Conservation (phyloP, 768 basidiomycete species). For the Mycena vitilis region DNA sequence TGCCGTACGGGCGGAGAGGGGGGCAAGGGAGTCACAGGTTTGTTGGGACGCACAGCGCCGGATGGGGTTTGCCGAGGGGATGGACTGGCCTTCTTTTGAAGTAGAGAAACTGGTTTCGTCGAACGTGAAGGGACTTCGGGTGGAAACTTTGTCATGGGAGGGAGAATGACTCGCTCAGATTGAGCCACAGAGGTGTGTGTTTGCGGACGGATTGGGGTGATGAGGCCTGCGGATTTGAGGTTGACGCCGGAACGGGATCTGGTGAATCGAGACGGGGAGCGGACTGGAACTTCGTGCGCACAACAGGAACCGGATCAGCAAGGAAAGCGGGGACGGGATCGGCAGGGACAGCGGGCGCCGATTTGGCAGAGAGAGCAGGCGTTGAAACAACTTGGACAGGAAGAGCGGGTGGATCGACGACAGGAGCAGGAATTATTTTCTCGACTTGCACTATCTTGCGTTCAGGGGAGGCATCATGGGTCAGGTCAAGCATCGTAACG, state of each 20-base stretch:
- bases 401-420: slow-evolving; percentile 10
- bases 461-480: slow-evolving; percentile 42
- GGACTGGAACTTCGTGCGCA: slow-evolving; percentile 3
- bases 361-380: slow-evolving; percentile 1
- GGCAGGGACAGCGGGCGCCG: no score
- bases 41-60: background rate
- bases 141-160: slow-evolving; percentile 17
- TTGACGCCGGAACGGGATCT: background rate
- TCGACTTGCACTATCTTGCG: slow-evolving; percentile 10
- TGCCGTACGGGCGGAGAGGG: background rate
- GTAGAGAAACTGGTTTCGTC: slow-evolving; percentile 12
- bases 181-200: slow-evolving; percentile 3
- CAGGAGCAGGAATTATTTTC: slow-evolving; percentile 10
- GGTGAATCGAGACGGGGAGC: background rate
- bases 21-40: slow-evolving; percentile 5
- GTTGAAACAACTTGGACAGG: slow-evolving; percentile 9
- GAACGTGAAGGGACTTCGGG: slow-evolving; percentile 9
- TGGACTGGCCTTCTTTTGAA: slow-evolving; percentile 12
- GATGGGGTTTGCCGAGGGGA: slow-evolving; percentile 18
- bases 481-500: slow-evolving; percentile 58
- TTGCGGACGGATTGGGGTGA: slow-evolving; percentile 11
- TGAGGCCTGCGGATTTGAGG: background rate
- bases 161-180: slow-evolving; percentile 9
- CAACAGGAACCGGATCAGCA: background rate
- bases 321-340: background rate